These are phyloP conservation scores for Leptographium radiaticola DNA, from an alignment of 2,329 filamentous ascomycete species.

Conservation along the genomic window DNA sequence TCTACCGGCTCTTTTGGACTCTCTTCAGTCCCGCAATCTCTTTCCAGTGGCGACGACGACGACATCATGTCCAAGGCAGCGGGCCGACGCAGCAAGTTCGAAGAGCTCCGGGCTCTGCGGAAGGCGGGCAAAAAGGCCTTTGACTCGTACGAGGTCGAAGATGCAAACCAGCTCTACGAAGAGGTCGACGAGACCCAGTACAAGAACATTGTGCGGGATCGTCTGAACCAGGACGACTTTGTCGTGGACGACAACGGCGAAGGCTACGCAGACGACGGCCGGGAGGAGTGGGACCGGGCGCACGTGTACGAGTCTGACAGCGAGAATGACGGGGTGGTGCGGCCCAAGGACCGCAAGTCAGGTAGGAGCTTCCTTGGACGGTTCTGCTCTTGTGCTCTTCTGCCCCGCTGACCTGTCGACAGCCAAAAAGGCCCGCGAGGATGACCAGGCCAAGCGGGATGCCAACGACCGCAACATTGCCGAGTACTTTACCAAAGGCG, in stretches of 20 bases:
- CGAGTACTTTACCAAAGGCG: conserved; percentile 82
- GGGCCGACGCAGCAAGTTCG: conserved; percentile 42
- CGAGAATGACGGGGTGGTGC: conserved; percentile 46
- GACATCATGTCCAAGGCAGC: conserved; percentile 23
- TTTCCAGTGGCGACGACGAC: background rate
- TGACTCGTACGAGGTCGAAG: conserved; percentile 73
- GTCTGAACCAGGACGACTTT: conserved; percentile 90
- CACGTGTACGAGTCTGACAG: conserved; percentile 60
- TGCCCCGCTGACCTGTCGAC: background rate
- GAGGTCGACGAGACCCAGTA: conserved; percentile 95
- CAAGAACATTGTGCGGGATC: conserved; percentile 84
- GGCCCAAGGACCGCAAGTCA: conserved; percentile 36
- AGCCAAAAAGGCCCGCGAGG: conserved; percentile 81
- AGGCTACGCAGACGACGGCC: conserved; percentile 90
- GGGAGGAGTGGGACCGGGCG: conserved; percentile 79
- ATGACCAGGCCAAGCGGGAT: conserved; percentile 73
- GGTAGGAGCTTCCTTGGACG: conserved; percentile 21
- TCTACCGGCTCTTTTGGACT: background rate
- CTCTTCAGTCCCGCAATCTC: background rate
- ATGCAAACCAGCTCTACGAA: conserved; percentile 79
- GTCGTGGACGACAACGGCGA: conserved; percentile 97
- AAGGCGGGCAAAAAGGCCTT: conserved; percentile 85
- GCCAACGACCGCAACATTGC: conserved; percentile 85
- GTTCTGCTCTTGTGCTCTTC: background rate
- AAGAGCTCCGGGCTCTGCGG: conserved; percentile 72